Evolutionary conservation across 345 rosid species (phyloP).

Genomic region (Heritiera littoralis): DNA sequence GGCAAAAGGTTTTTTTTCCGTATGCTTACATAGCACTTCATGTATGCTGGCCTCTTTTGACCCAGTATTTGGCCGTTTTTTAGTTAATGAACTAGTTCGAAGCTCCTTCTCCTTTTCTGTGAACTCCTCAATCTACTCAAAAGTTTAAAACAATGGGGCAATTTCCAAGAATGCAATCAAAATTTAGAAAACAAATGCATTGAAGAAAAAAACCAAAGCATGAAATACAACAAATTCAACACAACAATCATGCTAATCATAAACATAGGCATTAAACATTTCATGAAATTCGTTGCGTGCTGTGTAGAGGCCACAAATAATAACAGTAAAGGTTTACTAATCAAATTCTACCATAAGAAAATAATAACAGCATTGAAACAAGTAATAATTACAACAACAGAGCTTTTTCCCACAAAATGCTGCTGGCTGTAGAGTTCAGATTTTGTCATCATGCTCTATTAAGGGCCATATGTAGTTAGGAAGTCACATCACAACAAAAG

Average conservation of each 20-base stretch:
- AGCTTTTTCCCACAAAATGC: conserved; percentile 1
- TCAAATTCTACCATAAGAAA: conserved; percentile 10
- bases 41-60: conserved; percentile 29
- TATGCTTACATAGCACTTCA: conserved; percentile 68
- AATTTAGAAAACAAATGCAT: not conserved
- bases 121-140: conserved; percentile 70
- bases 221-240: not conserved
- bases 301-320: not conserved
- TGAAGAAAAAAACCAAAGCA: not conserved
- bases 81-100: conserved; percentile 34
- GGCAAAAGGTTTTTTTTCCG: conserved; percentile 46
- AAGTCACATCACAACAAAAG: not conserved
- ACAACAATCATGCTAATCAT: not conserved
- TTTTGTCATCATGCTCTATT: not conserved
- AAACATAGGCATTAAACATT: not conserved
- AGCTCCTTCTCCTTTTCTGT: conserved; percentile 55
- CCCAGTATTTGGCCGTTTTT: conserved; percentile 28
- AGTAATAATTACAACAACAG: not conserved
- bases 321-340: not conserved
- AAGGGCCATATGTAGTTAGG: not conserved
- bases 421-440: not conserved
- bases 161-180: not conserved
- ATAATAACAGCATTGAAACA: not conserved
- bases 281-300: not conserved
- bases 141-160: conserved; percentile 19